Conservation (phyloP, 192 early-diverging fungal species). For the Coemansia sp. region DNA sequence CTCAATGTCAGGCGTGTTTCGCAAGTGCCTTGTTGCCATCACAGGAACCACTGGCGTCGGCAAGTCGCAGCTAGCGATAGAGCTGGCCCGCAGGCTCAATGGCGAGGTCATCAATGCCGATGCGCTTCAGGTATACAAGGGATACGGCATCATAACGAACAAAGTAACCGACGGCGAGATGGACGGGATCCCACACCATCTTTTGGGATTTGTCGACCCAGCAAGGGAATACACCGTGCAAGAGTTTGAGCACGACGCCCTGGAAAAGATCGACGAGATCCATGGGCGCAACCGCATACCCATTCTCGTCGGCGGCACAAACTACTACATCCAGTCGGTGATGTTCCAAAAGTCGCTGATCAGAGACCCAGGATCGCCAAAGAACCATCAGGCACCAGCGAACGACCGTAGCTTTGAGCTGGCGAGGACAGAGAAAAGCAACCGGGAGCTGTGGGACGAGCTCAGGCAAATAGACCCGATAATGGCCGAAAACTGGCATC, state of each 20-base stretch:
- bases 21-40: conserved; percentile 58
- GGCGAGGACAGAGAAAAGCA: conserved; percentile 29
- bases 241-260: conserved; percentile 79
- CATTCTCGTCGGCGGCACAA: conserved; percentile 92
- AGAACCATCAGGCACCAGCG: conserved; percentile 6
- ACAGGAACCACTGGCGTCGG: conserved; percentile 94
- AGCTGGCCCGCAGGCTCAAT: conserved; percentile 72
- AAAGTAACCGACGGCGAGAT: conserved; percentile 77
- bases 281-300: conserved; percentile 68
- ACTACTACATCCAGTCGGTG: conserved; percentile 94
- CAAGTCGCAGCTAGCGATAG: conserved; percentile 91
- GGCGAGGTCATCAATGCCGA: conserved; percentile 96
- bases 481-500: conserved; percentile 90
- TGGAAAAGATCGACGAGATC: conserved; percentile 72
- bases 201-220: conserved; percentile 73
- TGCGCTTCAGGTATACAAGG: conserved; percentile 93
- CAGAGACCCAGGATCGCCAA: conserved; percentile 19
- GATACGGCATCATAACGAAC: conserved; percentile 92
- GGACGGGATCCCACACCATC: conserved; percentile 72
- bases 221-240: conserved; percentile 81
- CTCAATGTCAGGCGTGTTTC: conserved; percentile 11
- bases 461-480: conserved; percentile 72
- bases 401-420: conserved; percentile 24
- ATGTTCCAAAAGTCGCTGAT: conserved; percentile 75
- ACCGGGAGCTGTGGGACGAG: conserved; percentile 62